Conservation (phyloP, 306 rosid genomes). For the Cucumis cinereus region DNA sequence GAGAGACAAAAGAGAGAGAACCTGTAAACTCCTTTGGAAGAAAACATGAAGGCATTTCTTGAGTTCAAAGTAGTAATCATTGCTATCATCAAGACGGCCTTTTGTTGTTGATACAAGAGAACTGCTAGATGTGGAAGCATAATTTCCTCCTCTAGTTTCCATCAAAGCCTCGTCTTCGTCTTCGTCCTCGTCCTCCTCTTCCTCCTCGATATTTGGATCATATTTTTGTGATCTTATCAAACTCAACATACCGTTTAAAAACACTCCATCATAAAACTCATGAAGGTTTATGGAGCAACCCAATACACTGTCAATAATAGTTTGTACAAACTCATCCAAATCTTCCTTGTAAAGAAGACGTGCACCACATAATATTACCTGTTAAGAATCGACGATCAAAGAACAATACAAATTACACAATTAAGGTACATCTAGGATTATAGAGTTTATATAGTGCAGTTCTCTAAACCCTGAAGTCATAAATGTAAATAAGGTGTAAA, state of each 20-base stretch:
- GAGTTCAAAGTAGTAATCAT: not conserved
- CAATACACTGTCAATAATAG: not conserved
- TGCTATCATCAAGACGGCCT: too few relatives aligned
- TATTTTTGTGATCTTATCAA: not conserved
- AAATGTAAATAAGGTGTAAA: too few relatives aligned
- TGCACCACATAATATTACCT: conserved; percentile 2
- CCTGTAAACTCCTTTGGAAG: not conserved
- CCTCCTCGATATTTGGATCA: not conserved
- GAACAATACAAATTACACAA: too few relatives aligned
- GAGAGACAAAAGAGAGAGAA: not conserved
- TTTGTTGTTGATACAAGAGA: not conserved
- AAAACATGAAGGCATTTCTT: not conserved
- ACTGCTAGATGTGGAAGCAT: not conserved
- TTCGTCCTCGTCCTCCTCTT: not conserved
- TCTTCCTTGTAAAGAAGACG: conserved; percentile 6
- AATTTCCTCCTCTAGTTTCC: too few relatives aligned
- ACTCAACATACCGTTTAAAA: not conserved
- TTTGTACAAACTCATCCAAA: not conserved
- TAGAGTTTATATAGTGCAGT: too few relatives aligned
- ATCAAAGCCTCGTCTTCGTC: not conserved
- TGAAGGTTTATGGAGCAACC: not conserved
- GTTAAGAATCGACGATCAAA: too few relatives aligned
- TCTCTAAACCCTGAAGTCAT: too few relatives aligned
- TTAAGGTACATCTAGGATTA: too few relatives aligned
- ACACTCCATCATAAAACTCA: not conserved